phyloP scores from a whole-genome alignment of 306 rosid species.

The Chamaecrista fasciculata region DNA sequence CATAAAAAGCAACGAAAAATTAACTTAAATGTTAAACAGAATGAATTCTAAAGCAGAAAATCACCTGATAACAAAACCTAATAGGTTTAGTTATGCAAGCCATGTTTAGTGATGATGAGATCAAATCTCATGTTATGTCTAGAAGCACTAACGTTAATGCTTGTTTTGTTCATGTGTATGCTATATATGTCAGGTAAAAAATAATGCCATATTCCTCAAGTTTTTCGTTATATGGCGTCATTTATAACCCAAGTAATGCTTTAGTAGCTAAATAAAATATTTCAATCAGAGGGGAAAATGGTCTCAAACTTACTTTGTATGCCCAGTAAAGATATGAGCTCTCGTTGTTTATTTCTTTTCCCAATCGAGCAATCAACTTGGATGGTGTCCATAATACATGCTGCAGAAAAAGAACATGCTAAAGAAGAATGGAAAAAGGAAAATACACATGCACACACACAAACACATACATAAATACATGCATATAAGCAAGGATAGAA shows the following conservation, averaged over 20 bases:
- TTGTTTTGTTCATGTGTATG: background rate
- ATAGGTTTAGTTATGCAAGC: background rate
- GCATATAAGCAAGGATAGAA: background rate
- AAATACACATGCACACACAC: too few species aligned
- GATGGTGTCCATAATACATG: slow-evolving; percentile 86
- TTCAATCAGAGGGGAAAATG: slow-evolving; percentile 18
- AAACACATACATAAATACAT: too few species aligned
- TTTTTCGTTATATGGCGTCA: background rate
- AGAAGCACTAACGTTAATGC: background rate
- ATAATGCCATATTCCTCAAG: background rate
- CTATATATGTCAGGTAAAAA: background rate
- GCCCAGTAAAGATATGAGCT: slow-evolving; percentile 96
- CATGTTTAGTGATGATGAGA: background rate
- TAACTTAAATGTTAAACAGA: background rate
- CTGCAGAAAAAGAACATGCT: slow-evolving; percentile 37
- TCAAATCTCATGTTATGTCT: background rate
- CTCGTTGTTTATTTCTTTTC: slow-evolving; percentile 78
- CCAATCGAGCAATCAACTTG: slow-evolving; percentile 76
- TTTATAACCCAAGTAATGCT: background rate
- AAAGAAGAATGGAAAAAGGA: background rate
- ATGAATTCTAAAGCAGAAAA: background rate
- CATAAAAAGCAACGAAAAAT: background rate
- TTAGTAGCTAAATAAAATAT: background rate
- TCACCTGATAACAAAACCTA: too few species aligned
- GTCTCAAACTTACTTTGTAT: slow-evolving; percentile 54